Base-by-base conservation (phyloP, 2,329 filamentous ascomycete genomes). In the Colletotrichum paranaense region DNA sequence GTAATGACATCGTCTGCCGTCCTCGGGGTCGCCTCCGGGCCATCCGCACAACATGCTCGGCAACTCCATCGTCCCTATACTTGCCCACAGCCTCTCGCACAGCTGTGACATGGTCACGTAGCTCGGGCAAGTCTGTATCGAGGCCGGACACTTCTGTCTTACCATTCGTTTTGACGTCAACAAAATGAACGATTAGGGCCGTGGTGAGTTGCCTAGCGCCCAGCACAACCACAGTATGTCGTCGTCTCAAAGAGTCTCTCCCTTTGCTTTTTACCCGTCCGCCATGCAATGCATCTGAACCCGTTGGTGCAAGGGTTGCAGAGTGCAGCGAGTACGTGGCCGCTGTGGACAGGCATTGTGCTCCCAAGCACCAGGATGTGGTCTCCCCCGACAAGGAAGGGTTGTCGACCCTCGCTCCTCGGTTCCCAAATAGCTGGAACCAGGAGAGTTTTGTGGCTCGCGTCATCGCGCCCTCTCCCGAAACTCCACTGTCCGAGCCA, bases 371-470 rank as follows among this genome's bases (percentile, higher is more conserved):
- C 62, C 72, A 68, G 72, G 72, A 62, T 63, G 62, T 32, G 71
- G 56, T 66, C 30, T 55, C 53, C 28, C 7, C 53, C 8, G 72
- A 63, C 72, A 74, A 68, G 72, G 72, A 72, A 74, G 62, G 28
- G 62, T 52, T 74, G 68, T 72, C 72, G 62, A 72, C 57, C 52
- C 35, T 62, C 68, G 58, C 58, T 53, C 55, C 52, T 73, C 67
- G 56, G 53, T 72, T 73, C 62, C 73, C 73, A 74, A 67, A 66
- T 46, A 69, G 73, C 71, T 71, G 73, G 73, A 71, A 74, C 73
- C 66, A 74, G 58, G 65, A 75, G 73, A 75, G 46, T 67, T 75
- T 74, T 75, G 71, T 75, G 73, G 73, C 73, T 75, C 70, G 66
- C 73, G 73, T 75, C 73, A 75, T 74, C 62, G 67, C 65, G 62